These are phyloP conservation scores for Aspergillus sp. DNA, from an alignment of 2,329 filamentous ascomycete genomes.

Conservation along the genomic window DNA sequence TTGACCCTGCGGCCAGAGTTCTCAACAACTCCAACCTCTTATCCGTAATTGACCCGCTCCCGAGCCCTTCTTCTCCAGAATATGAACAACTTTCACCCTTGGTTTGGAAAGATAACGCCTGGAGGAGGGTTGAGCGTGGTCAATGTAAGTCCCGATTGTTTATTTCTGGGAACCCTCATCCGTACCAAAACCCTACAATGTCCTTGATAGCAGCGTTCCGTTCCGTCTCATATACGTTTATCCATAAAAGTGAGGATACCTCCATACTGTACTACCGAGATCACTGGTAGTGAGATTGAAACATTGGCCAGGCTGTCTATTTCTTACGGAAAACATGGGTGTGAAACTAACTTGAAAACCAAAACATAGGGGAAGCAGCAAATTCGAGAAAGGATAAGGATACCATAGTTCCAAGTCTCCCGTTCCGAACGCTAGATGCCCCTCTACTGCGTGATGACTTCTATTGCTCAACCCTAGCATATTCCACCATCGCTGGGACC, in stretches of 20 bases:
- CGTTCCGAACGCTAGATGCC: slow-evolving; percentile 87
- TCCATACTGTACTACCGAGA: background rate
- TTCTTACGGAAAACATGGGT: background rate
- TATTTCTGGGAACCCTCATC: background rate
- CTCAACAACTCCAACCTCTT: slow-evolving; percentile 53
- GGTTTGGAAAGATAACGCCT: slow-evolving; percentile 42
- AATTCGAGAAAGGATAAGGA: slow-evolving; percentile 18
- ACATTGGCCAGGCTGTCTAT: background rate
- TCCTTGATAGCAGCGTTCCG: background rate
- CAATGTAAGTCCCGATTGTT: slow-evolving; percentile 32
- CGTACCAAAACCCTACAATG: too few species aligned
- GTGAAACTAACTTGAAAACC: background rate
- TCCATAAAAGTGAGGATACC: background rate
- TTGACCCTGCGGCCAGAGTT: slow-evolving; percentile 68
- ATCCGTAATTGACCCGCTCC: slow-evolving; percentile 21
- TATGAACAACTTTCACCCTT: slow-evolving; percentile 34
- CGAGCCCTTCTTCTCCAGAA: slow-evolving; percentile 25
- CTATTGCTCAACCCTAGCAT: slow-evolving; percentile 89
- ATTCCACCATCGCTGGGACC: slow-evolving; percentile 70
- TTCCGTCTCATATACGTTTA: background rate
- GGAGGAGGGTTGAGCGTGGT: slow-evolving; percentile 33
- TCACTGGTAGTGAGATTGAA: background rate
- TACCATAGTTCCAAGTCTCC: slow-evolving; percentile 64
- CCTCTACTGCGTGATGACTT: slow-evolving; percentile 90
- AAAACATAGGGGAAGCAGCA: slow-evolving; percentile 21